Base-by-base conservation (phyloP, 306 rosid genomes). In the Dalbergia cultrata region DNA sequence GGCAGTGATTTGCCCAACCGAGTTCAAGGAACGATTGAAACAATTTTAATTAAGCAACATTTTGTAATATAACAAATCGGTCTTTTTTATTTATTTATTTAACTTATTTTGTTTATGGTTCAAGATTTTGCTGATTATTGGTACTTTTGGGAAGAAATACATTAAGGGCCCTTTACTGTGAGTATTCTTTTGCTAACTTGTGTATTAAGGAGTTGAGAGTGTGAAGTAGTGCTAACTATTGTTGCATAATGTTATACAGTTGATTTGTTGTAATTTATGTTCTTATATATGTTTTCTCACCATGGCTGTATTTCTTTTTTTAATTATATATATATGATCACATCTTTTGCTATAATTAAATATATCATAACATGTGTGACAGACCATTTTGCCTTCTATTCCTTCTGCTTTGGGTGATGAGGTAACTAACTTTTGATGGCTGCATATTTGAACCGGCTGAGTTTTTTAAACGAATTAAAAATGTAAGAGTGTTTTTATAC, bases 1-100 rank as follows among this genome's bases (percentile, higher is more conserved):
- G 33, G 93, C 87, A 34, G 73, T 86, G 33, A 86, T 93, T 63
- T 85, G 72, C 53, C 99, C 98, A 0, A 56, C 8, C 3, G 77
- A 84, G 75, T 62, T 75, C 6, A 19, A 69, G 5, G 70, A 83
- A 8, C 78, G 69, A 18, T 34, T 80, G 14, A 73, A 76, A 26
- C 67, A 80, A 26, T 21, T 76, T 71, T 83, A 62, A 44, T 39
- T 61, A 58, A 14, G 66, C 69, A 50, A 34, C 61, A 45, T 63
- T 58, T 63, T 63, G 50, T 72, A 33, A 65, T 12, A 26, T 26
- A 3, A 69, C 56, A 34, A 21, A 1, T 77, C 44, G 57, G 39
- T 19, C 19, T 62, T 17, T 34, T 13, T 34, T 9, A 31, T 11
- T 60, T 1, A 0, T 63, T 34, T 6, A 26, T 33, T 53, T 4